phyloP scores from a whole-genome alignment of 208 protist genomes.

The Acanthamoeba castellanii region DNA sequence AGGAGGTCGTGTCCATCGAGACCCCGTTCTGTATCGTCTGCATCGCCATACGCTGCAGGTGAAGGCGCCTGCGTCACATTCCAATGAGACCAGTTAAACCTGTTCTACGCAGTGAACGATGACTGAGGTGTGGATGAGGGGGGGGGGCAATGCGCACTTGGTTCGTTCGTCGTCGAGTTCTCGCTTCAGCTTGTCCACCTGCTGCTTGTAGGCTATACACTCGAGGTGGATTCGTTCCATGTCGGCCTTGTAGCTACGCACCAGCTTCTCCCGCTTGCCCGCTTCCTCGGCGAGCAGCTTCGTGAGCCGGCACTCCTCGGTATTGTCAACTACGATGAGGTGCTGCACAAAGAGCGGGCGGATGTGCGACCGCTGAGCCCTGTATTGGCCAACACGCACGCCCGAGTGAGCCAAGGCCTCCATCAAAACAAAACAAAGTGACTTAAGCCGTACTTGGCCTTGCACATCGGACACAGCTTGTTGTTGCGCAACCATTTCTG shows the following conservation, averaged over 20 bases:
- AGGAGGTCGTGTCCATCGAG: neutral
- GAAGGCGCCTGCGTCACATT: neutral
- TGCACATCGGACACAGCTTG: neutral
- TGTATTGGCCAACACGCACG: neutral
- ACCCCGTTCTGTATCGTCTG: neutral
- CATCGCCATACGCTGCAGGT: slow-evolving; percentile 22
- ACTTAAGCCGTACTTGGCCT: slow-evolving; percentile 4
- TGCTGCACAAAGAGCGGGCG: neutral
- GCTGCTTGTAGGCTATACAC: neutral
- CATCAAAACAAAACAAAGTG: neutral
- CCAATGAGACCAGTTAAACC: neutral
- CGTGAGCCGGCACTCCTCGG: neutral
- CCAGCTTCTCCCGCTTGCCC: neutral
- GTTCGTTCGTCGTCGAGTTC: slow-evolving; percentile 31
- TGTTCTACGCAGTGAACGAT: neutral
- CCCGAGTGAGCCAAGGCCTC: neutral
- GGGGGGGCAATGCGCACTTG: neutral
- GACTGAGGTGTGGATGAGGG: neutral
- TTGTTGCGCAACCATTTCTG: neutral
- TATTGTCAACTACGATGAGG: neutral
- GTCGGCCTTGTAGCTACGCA: neutral
- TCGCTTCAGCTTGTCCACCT: neutral
- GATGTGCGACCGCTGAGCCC: neutral
- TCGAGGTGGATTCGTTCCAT: neutral
- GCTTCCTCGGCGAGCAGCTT: neutral